Base-by-base conservation (phyloP, 2,329 filamentous ascomycete genomes). In the Allantophomopsis lycopodina region DNA sequence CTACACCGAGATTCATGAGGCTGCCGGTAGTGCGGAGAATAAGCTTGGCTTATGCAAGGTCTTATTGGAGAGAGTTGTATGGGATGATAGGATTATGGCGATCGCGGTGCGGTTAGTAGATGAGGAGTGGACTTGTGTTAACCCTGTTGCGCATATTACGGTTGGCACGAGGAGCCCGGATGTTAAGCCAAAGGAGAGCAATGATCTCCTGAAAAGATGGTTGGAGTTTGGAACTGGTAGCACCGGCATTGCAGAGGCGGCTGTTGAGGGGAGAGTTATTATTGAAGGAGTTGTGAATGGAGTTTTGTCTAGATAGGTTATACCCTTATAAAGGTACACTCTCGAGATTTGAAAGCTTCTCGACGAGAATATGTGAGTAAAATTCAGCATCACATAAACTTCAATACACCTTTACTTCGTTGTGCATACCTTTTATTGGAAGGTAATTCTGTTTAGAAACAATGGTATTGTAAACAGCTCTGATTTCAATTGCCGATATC, bases 151-250 rank as follows among this genome's bases (percentile, higher is more conserved):
- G 10, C 91, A 98, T 56, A 75, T 98, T 43, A 98, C 91, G 0
- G 69, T 96, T 7, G 91, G 91, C 15, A 98, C 91, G 1, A 74
- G 77, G 8, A 72, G 78, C 47, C 60, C 68, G 36, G 59, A 67
- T 7, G 75, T 96, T 52, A 96, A 95, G 64, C 89, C 91, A 0
- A 88, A 83, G 60, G 89, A 98, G 65, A 94, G 88, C 62, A 98
- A 98, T 55, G 79, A 85, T 43, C 50, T 98, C 53, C 59, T 98
- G 42, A 68, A 68, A 46, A 66, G 67, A 43, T 96, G 89, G 89
- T 55, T 91, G 44, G 68, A 79, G 45, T 58, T 62, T 37, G 76
- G 76, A 0, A 66, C 48, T 41, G 52, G 53, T 42, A 44, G 46
- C 11, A 51, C 47, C 14, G 49, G 51, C 5, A 57, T 57, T 46